Evolutionary conservation across 23 red algal species (phyloP), one percentile per base, ranked within the genome.

Genomic region (Chondrus crispus): DNA sequence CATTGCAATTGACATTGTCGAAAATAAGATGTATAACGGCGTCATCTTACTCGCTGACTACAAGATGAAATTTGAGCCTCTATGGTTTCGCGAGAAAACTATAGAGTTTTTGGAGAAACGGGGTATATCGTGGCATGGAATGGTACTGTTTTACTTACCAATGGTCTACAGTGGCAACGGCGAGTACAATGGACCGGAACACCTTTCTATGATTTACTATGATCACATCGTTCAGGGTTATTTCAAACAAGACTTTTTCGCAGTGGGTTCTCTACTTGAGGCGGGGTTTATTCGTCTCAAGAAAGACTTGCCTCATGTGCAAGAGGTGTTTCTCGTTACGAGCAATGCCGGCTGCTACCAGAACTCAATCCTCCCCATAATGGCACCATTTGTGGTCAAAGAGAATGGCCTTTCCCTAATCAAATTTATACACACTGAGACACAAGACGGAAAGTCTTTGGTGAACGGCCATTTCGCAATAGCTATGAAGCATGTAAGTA

Each of bases 51-150:
- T 90, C 20, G 73, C 73, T 16, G 50, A 90, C 28, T 90, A 68
- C 0, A 79, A 90, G 68, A 77, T 90, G 39, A 90, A 78, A 2
- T 90, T 55, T 90, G 86, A 90, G 30, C 54, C 70, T 0, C 11
- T 90, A 18, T 53, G 37, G 19, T 90, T 55, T 48, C 0, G 69
- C 3, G 70, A 90, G 48, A 90, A 78, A 55, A 90, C 9, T 9
- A 42, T 68, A n/a, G 62, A 80, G 14, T 90, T 78, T 7, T 90
- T 66, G 35, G 86, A 71, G 4, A 77, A 90, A 39, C 77, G 68
- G 53, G 54, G 86, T 11, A 80, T 80, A 30, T 63, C 29, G 35
- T 57, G 86, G 86, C 70, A 90, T 37, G 70, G 68, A 36, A 80
- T 33, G 14, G 49, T 80, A 10, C 4, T 87, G 29, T 87, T 74